A percentile compares a stretch with the other conserved stretches of the same genome.
phyloP scores from a whole-genome alignment of 306 rosid genomes.

The Cicer bijugum region DNA sequence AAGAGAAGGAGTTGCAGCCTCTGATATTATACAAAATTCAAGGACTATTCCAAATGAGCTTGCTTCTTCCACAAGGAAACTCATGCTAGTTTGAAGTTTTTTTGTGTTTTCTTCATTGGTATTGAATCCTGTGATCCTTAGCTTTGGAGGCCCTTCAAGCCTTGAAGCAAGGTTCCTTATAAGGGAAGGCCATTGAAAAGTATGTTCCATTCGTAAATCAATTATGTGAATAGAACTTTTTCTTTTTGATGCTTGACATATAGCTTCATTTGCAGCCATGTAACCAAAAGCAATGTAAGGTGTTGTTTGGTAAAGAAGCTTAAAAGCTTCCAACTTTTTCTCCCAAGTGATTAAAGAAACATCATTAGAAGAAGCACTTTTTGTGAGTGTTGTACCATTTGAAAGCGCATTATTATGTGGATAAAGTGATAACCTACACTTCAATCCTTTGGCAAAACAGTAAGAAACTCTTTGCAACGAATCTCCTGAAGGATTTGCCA shows the following conservation, averaged over 20 bases:
- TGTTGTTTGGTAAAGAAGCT: conserved; percentile 74
- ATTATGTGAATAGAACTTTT: conserved; percentile 64
- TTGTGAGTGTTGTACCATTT: conserved; percentile 51
- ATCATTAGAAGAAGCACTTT: conserved; percentile 39
- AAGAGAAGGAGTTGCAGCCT: conserved; percentile 55
- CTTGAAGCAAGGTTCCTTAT: conserved; percentile 71
- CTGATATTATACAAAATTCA: conserved; percentile 55
- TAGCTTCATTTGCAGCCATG: conserved; percentile 84
- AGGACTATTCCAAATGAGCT: conserved; percentile 57
- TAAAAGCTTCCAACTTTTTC: conserved; percentile 70
- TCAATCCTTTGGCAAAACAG: conserved; percentile 68
- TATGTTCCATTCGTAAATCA: conserved; percentile 72
- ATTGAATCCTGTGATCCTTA: conserved; percentile 62
- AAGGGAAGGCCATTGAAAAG: conserved; percentile 83
- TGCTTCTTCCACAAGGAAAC: conserved; percentile 63
- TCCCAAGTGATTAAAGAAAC: conserved; percentile 54
- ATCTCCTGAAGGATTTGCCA: conserved; percentile 67
- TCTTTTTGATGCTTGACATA: conserved; percentile 64
- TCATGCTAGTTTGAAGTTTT: conserved; percentile 56
- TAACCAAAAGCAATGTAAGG: conserved; percentile 76
- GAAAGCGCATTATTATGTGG: conserved; percentile 53
- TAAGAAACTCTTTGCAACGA: conserved; percentile 71
- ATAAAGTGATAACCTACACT: conserved; percentile 65
- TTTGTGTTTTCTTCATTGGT: conserved; percentile 38
- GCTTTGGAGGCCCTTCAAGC: conserved; percentile 65